These are phyloP conservation scores for Fusarium pseudonygamai DNA, from an alignment of 2,329 filamentous ascomycete genomes.

Conservation along the genomic window DNA sequence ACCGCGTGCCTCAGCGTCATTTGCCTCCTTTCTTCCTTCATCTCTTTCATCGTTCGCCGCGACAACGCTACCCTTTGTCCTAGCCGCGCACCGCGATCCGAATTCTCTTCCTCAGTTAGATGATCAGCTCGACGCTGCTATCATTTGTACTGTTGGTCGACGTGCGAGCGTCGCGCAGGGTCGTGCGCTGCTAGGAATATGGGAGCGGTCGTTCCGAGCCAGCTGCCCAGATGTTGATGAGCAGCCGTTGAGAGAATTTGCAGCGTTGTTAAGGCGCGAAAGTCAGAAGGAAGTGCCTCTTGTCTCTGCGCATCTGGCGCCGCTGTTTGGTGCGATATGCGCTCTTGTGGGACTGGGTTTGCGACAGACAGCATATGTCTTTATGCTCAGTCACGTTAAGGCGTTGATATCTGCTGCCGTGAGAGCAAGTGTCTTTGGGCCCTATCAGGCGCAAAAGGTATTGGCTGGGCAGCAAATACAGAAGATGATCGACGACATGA, in stretches of 20 bases:
- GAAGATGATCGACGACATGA: conserved; percentile 63
- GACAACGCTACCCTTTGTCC: conserved; percentile 78
- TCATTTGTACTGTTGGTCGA: conserved; percentile 81
- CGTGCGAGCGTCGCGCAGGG: conserved; percentile 81
- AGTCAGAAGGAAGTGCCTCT: conserved; percentile 49
- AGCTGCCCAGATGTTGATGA: conserved; percentile 46
- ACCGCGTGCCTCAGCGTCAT: conserved; percentile 52
- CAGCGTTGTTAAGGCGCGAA: conserved; percentile 47
- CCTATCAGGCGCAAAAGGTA: conserved; percentile 80
- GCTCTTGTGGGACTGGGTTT: conserved; percentile 67
- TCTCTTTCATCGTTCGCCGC: conserved; percentile 77
- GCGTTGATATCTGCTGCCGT: conserved; percentile 81
- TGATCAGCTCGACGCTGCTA: conserved; percentile 79
- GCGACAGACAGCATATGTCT: conserved; percentile 76
- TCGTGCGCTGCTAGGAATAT: conserved; percentile 76
- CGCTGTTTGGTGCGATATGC: conserved; percentile 75
- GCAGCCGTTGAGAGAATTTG: conserved; percentile 49
- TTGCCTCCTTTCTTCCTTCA: conserved; percentile 73
- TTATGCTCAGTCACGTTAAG: conserved; percentile 79
- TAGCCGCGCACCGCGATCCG: conserved; percentile 71
- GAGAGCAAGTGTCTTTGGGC: conserved; percentile 79
- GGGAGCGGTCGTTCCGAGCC: conserved; percentile 74
- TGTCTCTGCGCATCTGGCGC: conserved; percentile 73
- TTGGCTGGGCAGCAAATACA: conserved; percentile 70
- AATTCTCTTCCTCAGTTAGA: conserved; percentile 66